Conservation (phyloP, 2,329 filamentous ascomycete species). For the Monilinia vaccinii-corymbosi region DNA sequence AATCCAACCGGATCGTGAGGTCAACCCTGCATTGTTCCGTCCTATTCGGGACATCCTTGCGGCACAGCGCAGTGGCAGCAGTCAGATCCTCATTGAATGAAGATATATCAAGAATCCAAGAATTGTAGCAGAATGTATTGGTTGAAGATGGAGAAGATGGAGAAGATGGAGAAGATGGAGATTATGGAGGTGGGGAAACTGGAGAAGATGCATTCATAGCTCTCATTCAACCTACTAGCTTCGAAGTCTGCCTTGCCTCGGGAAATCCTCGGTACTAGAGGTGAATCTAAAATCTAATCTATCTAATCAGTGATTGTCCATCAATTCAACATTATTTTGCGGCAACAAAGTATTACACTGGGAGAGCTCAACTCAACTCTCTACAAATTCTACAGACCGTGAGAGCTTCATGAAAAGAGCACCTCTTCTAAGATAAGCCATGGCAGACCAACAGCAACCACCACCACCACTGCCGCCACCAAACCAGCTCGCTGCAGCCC, state of each 20-base stretch:
- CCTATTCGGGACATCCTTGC: slow-evolving; percentile 9
- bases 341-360: not conserved
- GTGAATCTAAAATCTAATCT: no score
- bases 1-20: slow-evolving; percentile 23
- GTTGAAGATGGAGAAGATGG: not conserved
- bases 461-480: slow-evolving; percentile 24
- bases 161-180: not conserved
- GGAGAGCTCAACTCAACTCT: not conserved
- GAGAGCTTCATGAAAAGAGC: not conserved
- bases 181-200: not conserved
- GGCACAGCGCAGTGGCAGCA: slow-evolving; percentile 4
- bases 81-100: slow-evolving; percentile 7
- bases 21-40: slow-evolving; percentile 16
- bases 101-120: not conserved
- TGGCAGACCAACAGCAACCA: slow-evolving; percentile 43
- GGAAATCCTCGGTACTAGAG: not conserved
- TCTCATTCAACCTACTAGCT: no score
- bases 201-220: not conserved
- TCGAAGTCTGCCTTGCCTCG: not conserved
- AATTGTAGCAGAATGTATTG: not conserved
- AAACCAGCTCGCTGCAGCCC: slow-evolving; percentile 51
- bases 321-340: not conserved
- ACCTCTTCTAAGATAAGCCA: slow-evolving; percentile 27
- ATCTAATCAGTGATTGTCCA: not conserved
- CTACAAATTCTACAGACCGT: not conserved